Conservation (phyloP, 345 rosid species). For the Boechera retrofracta region DNA sequence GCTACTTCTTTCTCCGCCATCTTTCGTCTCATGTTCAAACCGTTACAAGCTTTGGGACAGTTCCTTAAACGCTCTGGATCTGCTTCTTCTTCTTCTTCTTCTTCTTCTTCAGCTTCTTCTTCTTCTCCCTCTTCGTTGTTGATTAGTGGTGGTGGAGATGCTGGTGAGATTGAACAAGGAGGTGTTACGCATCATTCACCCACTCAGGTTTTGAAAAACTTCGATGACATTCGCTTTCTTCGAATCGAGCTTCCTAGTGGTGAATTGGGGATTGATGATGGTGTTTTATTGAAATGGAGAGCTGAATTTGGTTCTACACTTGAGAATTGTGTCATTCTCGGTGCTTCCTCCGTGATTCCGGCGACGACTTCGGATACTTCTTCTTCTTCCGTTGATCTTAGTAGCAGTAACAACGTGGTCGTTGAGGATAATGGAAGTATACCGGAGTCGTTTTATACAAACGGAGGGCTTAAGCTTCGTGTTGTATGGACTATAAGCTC, state of each 20-base stretch:
- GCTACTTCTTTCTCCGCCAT: slow-evolving; percentile 41
- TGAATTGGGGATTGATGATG: slow-evolving; percentile 86
- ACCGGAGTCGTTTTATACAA: slow-evolving; percentile 93
- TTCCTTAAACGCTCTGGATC: slow-evolving; percentile 50
- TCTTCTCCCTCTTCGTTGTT: slow-evolving; percentile 13
- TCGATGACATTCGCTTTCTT: slow-evolving; percentile 81
- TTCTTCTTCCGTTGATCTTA: slow-evolving; percentile 22
- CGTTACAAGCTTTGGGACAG: slow-evolving; percentile 73
- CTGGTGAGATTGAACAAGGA: slow-evolving; percentile 69
- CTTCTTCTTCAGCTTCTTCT: neutral
- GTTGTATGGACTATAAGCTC: slow-evolving; percentile 99
- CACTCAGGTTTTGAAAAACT: slow-evolving; percentile 85
- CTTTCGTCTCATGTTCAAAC: slow-evolving; percentile 64
- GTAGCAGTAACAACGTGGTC: neutral
- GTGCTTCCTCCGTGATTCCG: slow-evolving; percentile 70
- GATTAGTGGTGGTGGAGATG: slow-evolving; percentile 58
- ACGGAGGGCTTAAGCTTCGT: slow-evolving; percentile 88
- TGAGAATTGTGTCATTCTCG: slow-evolving; percentile 90
- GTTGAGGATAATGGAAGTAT: slow-evolving; percentile 83
- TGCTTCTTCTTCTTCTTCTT: slow-evolving; percentile 3
- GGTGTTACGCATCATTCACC: slow-evolving; percentile 99
- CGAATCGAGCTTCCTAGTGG: slow-evolving; percentile 92
- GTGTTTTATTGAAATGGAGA: slow-evolving; percentile 82
- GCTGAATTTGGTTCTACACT: slow-evolving; percentile 97
- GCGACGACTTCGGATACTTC: slow-evolving; percentile 37